These are phyloP conservation scores for Kalmanozyma brasiliensis DNA, from an alignment of 1,284 basidiomycete genomes.

Conservation along the genomic window DNA sequence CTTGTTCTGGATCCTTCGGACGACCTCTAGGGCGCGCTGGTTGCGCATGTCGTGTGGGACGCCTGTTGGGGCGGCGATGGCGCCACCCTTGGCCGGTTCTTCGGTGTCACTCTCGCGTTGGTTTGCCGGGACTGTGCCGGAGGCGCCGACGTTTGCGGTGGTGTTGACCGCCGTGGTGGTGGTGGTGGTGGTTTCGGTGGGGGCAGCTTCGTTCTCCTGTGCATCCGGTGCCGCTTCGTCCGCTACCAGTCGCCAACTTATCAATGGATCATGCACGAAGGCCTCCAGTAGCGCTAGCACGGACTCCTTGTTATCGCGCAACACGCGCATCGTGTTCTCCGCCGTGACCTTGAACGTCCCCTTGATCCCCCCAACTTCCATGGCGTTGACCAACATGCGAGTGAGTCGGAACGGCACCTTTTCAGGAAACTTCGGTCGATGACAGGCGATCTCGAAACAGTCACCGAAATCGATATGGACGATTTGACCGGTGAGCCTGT, in stretches of 20 bases:
- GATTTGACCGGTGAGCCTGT: slow-evolving; percentile 91
- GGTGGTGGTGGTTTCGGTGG: slow-evolving; percentile 6
- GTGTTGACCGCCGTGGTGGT: slow-evolving; percentile 2
- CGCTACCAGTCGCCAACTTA: slow-evolving; percentile 71
- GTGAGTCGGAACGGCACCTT: slow-evolving; percentile 98
- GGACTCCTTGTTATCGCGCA: slow-evolving; percentile 96
- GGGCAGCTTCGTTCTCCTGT: slow-evolving; percentile 56
- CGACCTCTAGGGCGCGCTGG: slow-evolving; percentile 64
- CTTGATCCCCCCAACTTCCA: slow-evolving; percentile 96
- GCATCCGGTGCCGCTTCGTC: slow-evolving; percentile 60
- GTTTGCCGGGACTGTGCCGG: slow-evolving; percentile 10
- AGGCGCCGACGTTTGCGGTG: slow-evolving; percentile 11
- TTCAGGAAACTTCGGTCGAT: slow-evolving; percentile 95
- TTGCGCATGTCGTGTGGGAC: slow-evolving; percentile 52
- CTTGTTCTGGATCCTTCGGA: slow-evolving; percentile 66
- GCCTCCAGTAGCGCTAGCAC: slow-evolving; percentile 96
- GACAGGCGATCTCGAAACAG: slow-evolving; percentile 70
- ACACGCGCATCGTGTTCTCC: slow-evolving; percentile 95
- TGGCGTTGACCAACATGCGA: slow-evolving; percentile 97
- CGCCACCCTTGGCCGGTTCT: slow-evolving; percentile 13
- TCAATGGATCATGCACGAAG: slow-evolving; percentile 74
- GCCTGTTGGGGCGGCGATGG: slow-evolving; percentile 5
- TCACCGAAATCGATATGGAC: slow-evolving; percentile 92
- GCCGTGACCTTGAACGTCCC: slow-evolving; percentile 96
- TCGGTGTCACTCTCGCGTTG: no score